A percentile compares a stretch with the other conserved stretches of the same genome.
Conservation (phyloP, 2,329 filamentous ascomycete species). For the Pestalotiopsis sp. region DNA sequence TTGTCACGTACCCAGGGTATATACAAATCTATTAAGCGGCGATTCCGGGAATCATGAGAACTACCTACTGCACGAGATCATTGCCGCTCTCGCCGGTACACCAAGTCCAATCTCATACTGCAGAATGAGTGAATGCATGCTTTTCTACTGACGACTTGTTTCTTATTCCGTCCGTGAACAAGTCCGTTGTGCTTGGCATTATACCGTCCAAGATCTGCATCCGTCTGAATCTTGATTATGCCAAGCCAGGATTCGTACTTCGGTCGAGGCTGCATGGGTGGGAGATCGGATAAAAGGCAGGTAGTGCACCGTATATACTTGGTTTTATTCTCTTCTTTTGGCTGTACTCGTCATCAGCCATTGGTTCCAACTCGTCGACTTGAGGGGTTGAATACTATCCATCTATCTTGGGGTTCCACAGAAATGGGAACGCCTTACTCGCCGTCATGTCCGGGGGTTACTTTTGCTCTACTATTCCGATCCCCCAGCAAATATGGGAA, state of each 20-base stretch:
- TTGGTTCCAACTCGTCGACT: background rate
- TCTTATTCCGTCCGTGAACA: background rate
- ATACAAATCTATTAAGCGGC: too few species aligned
- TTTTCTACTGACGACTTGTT: background rate
- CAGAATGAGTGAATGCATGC: background rate
- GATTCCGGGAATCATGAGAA: too few species aligned
- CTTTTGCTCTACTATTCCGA: background rate
- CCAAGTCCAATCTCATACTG: too few species aligned
- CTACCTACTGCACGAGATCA: too few species aligned
- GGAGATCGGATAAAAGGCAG: background rate
- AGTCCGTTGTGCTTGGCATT: background rate
- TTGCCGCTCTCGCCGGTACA: too few species aligned
- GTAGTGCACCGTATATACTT: background rate
- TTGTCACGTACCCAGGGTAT: too few species aligned
- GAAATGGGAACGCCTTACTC: background rate
- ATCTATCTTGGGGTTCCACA: background rate
- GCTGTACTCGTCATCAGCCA: background rate
- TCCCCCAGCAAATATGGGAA: background rate
- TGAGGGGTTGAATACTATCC: background rate
- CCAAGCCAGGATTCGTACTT: background rate
- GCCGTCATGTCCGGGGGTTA: background rate
- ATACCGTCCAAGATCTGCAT: background rate
- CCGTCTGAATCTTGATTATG: background rate
- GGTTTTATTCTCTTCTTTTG: background rate
- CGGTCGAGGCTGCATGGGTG: background rate